Percentiles rank a stretch among this genome's conserved stretches.
Evolutionary conservation across 2,329 filamentous ascomycete genomes (phyloP).

Genomic region (Cytospora schulzeri): DNA sequence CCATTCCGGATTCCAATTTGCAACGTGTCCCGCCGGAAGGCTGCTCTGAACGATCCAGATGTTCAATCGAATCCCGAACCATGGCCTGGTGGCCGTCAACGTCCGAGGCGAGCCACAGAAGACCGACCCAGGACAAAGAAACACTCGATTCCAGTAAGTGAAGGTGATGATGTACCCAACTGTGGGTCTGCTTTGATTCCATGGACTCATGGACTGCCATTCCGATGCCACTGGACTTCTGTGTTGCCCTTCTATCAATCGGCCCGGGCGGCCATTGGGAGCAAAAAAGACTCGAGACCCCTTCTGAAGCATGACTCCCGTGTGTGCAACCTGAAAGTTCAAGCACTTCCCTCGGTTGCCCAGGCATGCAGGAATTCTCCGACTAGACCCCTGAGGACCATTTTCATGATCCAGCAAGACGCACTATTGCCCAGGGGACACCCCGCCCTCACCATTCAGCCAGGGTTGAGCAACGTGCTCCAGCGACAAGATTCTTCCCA

Average conservation of each 20-base stretch:
- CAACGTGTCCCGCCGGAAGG: background rate
- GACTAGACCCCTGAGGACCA: background rate
- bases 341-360: background rate
- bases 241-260: background rate
- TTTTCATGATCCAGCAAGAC: background rate
- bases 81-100: too few species aligned
- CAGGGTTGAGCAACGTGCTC: background rate
- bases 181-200: background rate
- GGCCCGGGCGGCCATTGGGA: too few species aligned
- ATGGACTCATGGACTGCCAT: background rate
- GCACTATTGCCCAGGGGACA: background rate
- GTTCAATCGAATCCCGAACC: too few species aligned
- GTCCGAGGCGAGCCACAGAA: too few species aligned
- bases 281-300: too few species aligned
- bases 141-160: background rate
- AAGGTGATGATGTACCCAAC: background rate
- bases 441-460: background rate
- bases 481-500: background rate
- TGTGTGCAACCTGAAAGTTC: too few species aligned
- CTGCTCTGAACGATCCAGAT: too few species aligned
- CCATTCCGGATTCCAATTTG: background rate
- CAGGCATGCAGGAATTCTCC: background rate
- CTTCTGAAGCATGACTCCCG: too few species aligned
- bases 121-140: too few species aligned
- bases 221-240: background rate